A percentile compares a stretch with the other conserved stretches of the same genome.
These are phyloP conservation scores for Comarum palustre DNA, from an alignment of 306 rosid species.

Conservation along the genomic window DNA sequence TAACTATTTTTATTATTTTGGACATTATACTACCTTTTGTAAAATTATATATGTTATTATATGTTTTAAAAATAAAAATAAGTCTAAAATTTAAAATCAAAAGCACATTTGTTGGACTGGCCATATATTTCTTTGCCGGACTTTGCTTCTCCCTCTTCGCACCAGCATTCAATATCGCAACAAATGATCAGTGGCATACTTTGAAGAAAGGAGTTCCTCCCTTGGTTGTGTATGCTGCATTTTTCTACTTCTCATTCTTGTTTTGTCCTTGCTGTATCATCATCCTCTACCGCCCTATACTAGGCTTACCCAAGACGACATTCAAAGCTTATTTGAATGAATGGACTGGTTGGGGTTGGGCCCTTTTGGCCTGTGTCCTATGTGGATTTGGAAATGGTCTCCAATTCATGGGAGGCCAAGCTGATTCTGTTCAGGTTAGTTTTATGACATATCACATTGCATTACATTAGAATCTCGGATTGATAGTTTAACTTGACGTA, in stretches of 20 bases:
- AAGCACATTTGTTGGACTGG: constrained; percentile 56
- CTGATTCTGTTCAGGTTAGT: constrained; percentile 94
- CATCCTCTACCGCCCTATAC: constrained; percentile 71
- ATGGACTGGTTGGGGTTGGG: constrained; percentile 91
- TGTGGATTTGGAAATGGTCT: constrained; percentile 96
- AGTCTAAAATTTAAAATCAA: too few relatives aligned
- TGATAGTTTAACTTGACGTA: neutral
- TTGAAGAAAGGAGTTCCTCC: constrained; percentile 70
- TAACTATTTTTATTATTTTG: too few relatives aligned
- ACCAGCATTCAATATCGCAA: constrained; percentile 89
- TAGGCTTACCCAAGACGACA: constrained; percentile 69
- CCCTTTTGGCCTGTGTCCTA: constrained; percentile 79
- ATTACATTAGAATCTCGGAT: neutral
- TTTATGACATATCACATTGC: neutral
- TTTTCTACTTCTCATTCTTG: constrained; percentile 83
- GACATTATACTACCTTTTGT: too few relatives aligned
- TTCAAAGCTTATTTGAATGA: constrained; percentile 67
- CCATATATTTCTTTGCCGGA: constrained; percentile 72
- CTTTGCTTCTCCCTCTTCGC: constrained; percentile 79
- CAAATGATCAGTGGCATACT: constrained; percentile 90
- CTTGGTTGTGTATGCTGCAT: constrained; percentile 73
- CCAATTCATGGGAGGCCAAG: constrained; percentile 96
- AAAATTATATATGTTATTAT: too few relatives aligned
- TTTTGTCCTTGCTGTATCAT: constrained; percentile 53
- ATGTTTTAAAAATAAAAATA: too few relatives aligned